Percentiles rank a stretch among this genome's conserved stretches.
Conservation (phyloP, 805 yeast species). For the Saccharomyces cerevisiae region DNA sequence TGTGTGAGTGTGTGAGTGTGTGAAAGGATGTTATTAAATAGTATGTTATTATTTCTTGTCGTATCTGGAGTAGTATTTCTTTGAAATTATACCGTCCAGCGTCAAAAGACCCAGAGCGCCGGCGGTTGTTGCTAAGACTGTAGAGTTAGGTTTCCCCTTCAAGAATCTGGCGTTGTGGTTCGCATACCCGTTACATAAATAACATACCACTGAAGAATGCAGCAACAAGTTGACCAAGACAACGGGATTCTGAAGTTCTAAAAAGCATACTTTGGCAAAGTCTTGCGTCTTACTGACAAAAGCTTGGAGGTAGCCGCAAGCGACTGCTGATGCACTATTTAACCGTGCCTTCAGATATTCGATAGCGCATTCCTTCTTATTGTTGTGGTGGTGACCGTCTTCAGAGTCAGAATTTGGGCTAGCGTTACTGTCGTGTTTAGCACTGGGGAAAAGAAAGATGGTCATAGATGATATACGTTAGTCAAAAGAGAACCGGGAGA, state of each 20-base stretch:
- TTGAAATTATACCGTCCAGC: slow-evolving; percentile 47
- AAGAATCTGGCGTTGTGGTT: slow-evolving; percentile 43
- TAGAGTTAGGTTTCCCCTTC: slow-evolving; percentile 36
- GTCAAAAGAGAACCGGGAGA: background rate
- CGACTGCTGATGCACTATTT: slow-evolving; percentile 13
- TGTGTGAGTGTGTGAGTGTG: background rate
- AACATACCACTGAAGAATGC: slow-evolving; percentile 40
- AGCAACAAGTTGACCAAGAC: slow-evolving; percentile 47
- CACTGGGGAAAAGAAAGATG: background rate
- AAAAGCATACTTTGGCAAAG: slow-evolving; percentile 3
- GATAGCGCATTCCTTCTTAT: background rate
- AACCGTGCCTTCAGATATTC: background rate
- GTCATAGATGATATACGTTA: background rate
- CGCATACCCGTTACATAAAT: slow-evolving; percentile 41
- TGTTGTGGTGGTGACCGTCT: background rate
- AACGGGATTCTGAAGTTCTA: slow-evolving; percentile 54
- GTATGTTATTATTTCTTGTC: slow-evolving; percentile 31
- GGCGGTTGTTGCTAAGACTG: slow-evolving; percentile 43
- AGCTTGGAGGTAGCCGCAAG: slow-evolving; percentile 9
- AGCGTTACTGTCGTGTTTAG: background rate
- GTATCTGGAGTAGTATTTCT: slow-evolving; percentile 47
- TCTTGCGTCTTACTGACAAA: slow-evolving; percentile 5
- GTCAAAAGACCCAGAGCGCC: slow-evolving; percentile 47
- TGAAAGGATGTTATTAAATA: background rate
- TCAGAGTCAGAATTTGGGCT: background rate